A percentile compares a stretch with the other conserved stretches of the same genome.
These are phyloP conservation scores for Posidonia oceanica DNA, from an alignment of 116 monocot species.

Conservation along the genomic window DNA sequence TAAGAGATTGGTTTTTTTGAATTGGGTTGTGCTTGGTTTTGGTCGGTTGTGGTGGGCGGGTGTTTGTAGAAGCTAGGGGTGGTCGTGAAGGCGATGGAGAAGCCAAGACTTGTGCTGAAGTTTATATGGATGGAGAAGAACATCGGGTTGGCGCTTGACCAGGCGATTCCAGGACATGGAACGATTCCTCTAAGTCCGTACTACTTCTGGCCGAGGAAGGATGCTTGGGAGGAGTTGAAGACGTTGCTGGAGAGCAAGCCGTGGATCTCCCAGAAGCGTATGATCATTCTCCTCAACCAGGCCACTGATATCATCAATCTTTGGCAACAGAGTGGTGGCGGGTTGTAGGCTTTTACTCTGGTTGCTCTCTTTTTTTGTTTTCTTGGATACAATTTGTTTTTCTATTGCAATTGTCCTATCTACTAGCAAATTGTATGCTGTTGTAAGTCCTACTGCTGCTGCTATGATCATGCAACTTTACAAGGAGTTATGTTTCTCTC, in stretches of 20 bases:
- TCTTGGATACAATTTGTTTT: neutral
- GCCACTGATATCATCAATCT: constrained; percentile 98
- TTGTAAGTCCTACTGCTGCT: too few relatives aligned
- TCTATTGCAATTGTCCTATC: too few relatives aligned
- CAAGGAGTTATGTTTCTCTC: too few relatives aligned
- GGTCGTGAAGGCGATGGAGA: constrained; percentile 27
- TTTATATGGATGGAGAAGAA: constrained; percentile 99
- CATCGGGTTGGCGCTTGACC: constrained; percentile 81
- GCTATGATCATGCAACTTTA: too few relatives aligned
- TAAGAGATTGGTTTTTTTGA: neutral
- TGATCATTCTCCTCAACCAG: constrained; percentile 94
- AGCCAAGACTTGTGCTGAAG: constrained; percentile 67
- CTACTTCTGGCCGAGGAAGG: constrained; percentile 94
- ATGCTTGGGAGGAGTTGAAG: constrained; percentile 96
- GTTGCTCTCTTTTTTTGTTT: neutral
- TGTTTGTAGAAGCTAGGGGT: constrained; percentile 20
- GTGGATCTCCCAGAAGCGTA: constrained; percentile 84
- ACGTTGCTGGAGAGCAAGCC: constrained; percentile 64
- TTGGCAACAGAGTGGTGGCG: constrained; percentile 84
- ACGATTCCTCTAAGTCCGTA: constrained; percentile 73
- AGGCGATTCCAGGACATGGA: constrained; percentile 68
- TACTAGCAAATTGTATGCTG: too few relatives aligned
- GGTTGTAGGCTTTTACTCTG: constrained; percentile 7
- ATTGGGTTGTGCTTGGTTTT: neutral
- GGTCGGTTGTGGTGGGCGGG: too few relatives aligned